Base-by-base conservation (phyloP, 2,329 filamentous ascomycete species). In the Trichoderma sp. region DNA sequence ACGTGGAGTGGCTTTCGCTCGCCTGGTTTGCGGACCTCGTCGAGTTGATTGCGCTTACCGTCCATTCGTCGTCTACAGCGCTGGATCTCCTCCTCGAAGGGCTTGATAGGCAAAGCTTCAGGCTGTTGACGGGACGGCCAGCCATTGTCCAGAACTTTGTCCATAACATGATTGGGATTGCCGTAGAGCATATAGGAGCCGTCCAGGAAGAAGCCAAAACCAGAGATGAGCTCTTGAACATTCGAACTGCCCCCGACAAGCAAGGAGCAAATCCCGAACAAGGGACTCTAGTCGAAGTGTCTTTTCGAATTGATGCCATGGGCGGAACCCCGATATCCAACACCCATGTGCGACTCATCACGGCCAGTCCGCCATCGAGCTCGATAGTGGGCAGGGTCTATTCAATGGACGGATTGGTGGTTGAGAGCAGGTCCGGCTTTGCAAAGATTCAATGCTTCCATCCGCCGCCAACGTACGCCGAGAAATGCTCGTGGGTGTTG, bases 151-250 rank as follows among this genome's bases (percentile, higher is more conserved):
- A 66, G 1, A 71, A 76, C 65, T 74, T 79, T 45, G 67, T 76
- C 2, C 70, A 69, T 7, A 76, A 74, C 47, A 45, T 76, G 9
- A 74, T 74, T 41, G 76, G 74, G 1, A 76, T 80, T 43, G 77
- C 77, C 1, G 26, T 80, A 7, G 77, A 80, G 59, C 77, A 80
- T 61, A 72, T 79, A 15, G 75, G 76, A 24, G 76, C 79, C 66
- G 74, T 73, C 2, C 2, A 47, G 0, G 66, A 68, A 0, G 58
- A 30, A 7, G 47, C 44, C 3, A 48, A 51, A 39, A 34, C 3
- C 3, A 24, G 45, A 26, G 50, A 64, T 24, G 64, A 64, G 60
- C 48, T 66, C 7, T 19, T 66, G 41, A 58, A n/a, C 5, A 59
- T 66, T n/a, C 52, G 34, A 5, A 24, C 43, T 2, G 1, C 47